phyloP scores from a whole-genome alignment of 495 filamentous ascomycete species.

The Staphylotrichum longicolle region DNA sequence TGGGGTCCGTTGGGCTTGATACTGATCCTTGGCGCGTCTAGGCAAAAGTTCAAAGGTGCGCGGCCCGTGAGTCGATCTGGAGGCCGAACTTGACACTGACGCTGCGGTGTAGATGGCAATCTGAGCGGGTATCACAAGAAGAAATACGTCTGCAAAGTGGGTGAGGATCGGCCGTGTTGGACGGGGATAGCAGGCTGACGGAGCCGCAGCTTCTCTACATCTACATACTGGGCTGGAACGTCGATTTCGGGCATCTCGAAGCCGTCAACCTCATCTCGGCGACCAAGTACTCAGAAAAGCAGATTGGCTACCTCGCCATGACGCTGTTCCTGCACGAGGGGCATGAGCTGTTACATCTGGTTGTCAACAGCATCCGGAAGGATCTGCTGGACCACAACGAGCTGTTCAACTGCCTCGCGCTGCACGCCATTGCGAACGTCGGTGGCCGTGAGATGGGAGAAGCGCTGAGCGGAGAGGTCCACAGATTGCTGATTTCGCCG shows the following conservation, averaged over 20 bases:
- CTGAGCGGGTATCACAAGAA: constrained; percentile 98
- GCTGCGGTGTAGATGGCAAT: constrained; percentile 62
- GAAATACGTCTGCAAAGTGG: constrained; percentile 99
- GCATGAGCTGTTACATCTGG: constrained; percentile 92
- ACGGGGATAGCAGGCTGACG: constrained; percentile 10
- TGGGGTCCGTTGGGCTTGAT: background rate
- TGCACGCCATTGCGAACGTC: constrained; percentile 98
- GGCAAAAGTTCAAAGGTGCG: constrained; percentile 75
- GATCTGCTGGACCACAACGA: constrained; percentile 94
- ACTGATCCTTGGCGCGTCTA: constrained; percentile 25
- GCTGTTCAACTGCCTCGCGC: constrained; percentile 93
- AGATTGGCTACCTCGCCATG: constrained; percentile 97
- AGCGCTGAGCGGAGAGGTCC: constrained; percentile 87
- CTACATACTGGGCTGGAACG: constrained; percentile 98
- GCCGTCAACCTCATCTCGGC: constrained; percentile 97
- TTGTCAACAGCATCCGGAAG: constrained; percentile 98
- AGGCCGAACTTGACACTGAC: constrained; percentile 17
- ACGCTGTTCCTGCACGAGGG: constrained; percentile 96
- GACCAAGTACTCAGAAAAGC: constrained; percentile 97
- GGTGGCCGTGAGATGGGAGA: constrained; percentile 97
- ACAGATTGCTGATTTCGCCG: constrained; percentile 93
- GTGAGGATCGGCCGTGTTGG: background rate
- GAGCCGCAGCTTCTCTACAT: constrained; percentile 81
- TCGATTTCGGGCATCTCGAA: constrained; percentile 98
- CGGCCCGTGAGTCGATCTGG: constrained; percentile 16